phyloP scores from a whole-genome alignment of 2,329 filamentous ascomycete species.

The Pseudocercospora pini-densiflorae region DNA sequence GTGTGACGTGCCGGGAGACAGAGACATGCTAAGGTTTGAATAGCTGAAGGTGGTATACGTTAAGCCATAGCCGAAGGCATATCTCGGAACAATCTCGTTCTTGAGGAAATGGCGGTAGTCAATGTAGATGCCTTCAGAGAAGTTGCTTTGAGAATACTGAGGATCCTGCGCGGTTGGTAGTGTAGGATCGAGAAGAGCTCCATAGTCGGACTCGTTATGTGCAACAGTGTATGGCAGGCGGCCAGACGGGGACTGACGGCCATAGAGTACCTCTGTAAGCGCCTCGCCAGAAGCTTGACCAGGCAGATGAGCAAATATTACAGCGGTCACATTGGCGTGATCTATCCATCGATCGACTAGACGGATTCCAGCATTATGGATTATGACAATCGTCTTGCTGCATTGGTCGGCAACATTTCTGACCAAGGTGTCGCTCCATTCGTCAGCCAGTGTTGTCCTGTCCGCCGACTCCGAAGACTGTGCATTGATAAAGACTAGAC shows the following conservation, averaged over 20 bases:
- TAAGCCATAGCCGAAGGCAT: conserved; percentile 51
- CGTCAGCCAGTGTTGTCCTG: conserved; percentile 33
- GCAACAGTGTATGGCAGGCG: conserved; percentile 39
- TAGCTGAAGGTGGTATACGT: conserved; percentile 52
- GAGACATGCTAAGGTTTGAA: conserved; percentile 29
- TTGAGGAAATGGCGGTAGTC: conserved; percentile 52
- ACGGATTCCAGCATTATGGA: conserved; percentile 39
- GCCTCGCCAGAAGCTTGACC: conserved; percentile 32
- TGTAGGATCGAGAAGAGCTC: conserved; percentile 28
- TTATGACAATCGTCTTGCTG: conserved; percentile 38
- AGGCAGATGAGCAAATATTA: conserved; percentile 27
- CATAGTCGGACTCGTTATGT: conserved; percentile 37
- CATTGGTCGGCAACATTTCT: conserved; percentile 37
- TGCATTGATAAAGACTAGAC: conserved; percentile 40
- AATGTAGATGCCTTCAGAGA: conserved; percentile 48
- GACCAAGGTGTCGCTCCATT: conserved; percentile 35
- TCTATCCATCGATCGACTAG: conserved; percentile 38
- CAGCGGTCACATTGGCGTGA: conserved; percentile 32
- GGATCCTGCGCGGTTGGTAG: conserved; percentile 23
- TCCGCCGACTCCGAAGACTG: conserved; percentile 36
- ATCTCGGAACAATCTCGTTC: conserved; percentile 46
- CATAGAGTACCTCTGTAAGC: conserved; percentile 31
- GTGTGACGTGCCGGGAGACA: conserved; percentile 1
- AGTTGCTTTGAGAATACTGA: conserved; percentile 34
- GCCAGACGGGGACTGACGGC: conserved; percentile 35